These are phyloP conservation scores for Wickerhamiella lipophila DNA, from an alignment of 805 yeast genomes.

Conservation along the genomic window DNA sequence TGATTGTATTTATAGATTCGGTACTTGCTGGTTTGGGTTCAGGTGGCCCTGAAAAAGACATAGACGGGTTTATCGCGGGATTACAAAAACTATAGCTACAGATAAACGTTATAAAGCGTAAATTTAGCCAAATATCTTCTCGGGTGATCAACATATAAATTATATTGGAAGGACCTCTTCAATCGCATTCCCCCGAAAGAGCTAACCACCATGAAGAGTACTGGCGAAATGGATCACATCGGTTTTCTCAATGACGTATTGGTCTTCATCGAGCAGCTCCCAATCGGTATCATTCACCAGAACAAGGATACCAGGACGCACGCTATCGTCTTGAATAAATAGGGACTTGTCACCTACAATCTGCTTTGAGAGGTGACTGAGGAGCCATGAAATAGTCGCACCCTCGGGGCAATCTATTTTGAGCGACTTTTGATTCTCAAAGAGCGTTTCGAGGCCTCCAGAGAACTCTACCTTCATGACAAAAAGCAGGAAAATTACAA, in stretches of 20 bases:
- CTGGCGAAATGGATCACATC: conserved; percentile 81
- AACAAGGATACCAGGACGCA: conserved; percentile 87
- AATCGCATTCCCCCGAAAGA: too few relatives aligned
- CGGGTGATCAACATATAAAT: too few relatives aligned
- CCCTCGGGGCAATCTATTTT: conserved; percentile 35
- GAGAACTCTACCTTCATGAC: conserved; percentile 27
- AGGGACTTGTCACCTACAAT: conserved; percentile 52
- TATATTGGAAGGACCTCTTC: too few relatives aligned
- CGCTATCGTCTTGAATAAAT: conserved; percentile 61
- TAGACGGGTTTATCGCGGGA: neutral
- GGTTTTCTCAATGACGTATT: conserved; percentile 58
- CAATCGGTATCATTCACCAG: conserved; percentile 90
- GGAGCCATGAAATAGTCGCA: conserved; percentile 37
- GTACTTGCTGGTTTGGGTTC: neutral
- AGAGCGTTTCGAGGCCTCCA: conserved; percentile 80
- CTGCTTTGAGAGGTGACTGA: conserved; percentile 40
- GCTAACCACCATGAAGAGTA: conserved; percentile 85
- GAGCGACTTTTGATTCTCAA: conserved; percentile 45
- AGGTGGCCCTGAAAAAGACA: neutral
- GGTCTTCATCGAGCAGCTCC: conserved; percentile 87
- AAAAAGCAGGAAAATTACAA: neutral
- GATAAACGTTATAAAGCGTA: neutral
- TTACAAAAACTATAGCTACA: neutral
- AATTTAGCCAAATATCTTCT: too few relatives aligned
- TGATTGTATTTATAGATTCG: conserved; percentile 4